Evolutionary conservation across 2,329 filamentous ascomycete species (phyloP).

Genomic region (Neonectria coccinea): DNA sequence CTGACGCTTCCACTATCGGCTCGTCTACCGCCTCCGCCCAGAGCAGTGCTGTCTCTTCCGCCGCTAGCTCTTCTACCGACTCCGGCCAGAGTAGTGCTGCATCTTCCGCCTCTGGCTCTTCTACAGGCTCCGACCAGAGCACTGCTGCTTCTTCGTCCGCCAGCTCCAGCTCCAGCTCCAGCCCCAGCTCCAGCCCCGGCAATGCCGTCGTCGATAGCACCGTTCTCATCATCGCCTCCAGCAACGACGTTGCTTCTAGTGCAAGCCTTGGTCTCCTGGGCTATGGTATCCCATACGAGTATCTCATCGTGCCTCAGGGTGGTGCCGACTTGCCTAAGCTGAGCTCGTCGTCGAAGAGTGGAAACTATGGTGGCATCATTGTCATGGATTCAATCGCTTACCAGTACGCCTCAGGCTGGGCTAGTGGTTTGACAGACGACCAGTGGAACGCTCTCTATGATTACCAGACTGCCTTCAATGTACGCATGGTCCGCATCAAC

Average conservation of each 20-base stretch:
- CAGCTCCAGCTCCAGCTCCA: no score
- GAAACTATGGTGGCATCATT: slow-evolving; percentile 30
- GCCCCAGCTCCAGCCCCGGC: no score
- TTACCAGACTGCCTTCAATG: slow-evolving; percentile 29
- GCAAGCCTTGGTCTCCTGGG: slow-evolving; percentile 25
- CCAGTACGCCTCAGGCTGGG: slow-evolving; percentile 28
- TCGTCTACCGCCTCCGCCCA: no score
- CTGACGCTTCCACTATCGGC: no score
- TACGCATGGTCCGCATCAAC: slow-evolving; percentile 35
- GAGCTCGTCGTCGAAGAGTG: slow-evolving; percentile 16
- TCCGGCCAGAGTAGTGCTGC: no score
- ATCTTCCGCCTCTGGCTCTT: no score
- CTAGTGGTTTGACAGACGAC: slow-evolving; percentile 25
- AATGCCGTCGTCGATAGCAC: slow-evolving; percentile 13
- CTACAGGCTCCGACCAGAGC: no score
- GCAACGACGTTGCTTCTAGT: neutral
- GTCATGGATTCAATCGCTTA: slow-evolving; percentile 28
- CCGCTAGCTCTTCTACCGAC: no score
- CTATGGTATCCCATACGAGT: slow-evolving; percentile 33
- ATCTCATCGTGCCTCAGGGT: slow-evolving; percentile 20
- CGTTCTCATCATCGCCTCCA: slow-evolving; percentile 17
- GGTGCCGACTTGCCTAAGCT: slow-evolving; percentile 27
- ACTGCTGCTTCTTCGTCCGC: no score
- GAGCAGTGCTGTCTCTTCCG: no score
- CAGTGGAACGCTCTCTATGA: slow-evolving; percentile 30